phyloP scores from a whole-genome alignment of 768 basidiomycete species.

The Scleroderma bovista region DNA sequence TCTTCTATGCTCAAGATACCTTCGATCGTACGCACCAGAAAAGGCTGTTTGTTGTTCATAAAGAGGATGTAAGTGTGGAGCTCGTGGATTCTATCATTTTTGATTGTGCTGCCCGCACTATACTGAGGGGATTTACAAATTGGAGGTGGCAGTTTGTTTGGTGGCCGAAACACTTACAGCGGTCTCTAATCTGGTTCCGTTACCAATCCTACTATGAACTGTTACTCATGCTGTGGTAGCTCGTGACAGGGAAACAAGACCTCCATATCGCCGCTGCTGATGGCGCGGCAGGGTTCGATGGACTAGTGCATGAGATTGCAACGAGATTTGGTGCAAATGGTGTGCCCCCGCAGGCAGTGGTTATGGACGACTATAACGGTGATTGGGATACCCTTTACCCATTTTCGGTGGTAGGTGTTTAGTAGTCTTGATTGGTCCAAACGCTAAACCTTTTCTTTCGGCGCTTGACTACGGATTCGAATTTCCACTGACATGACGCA shows the following conservation, averaged over 20 bases:
- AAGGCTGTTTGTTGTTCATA: constrained; percentile 74
- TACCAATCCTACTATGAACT: background rate
- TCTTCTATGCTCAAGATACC: constrained; percentile 54
- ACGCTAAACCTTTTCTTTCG: background rate
- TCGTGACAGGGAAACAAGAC: constrained; percentile 65
- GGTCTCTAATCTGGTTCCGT: background rate
- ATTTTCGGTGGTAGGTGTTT: constrained; percentile 58
- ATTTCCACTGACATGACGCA: too few relatives aligned
- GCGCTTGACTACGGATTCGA: too few relatives aligned
- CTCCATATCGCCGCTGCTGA: constrained; percentile 82
- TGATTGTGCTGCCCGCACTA: too few relatives aligned
- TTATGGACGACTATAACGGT: constrained; percentile 70
- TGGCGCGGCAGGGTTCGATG: constrained; percentile 67
- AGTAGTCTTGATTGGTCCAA: background rate
- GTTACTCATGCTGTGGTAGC: constrained; percentile 34
- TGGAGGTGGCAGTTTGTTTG: too few relatives aligned
- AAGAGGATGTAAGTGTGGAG: constrained; percentile 74
- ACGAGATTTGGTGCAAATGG: constrained; percentile 48
- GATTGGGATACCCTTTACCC: constrained; percentile 90
- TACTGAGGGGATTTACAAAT: too few relatives aligned
- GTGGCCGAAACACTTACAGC: too few relatives aligned
- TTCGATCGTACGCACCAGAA: constrained; percentile 89
- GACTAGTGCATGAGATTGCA: constrained; percentile 58
- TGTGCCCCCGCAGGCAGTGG: constrained; percentile 37
- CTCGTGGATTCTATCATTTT: too few relatives aligned